Evolutionary conservation across 345 rosid species (phyloP).

Genomic region (Gossypium arboreum): DNA sequence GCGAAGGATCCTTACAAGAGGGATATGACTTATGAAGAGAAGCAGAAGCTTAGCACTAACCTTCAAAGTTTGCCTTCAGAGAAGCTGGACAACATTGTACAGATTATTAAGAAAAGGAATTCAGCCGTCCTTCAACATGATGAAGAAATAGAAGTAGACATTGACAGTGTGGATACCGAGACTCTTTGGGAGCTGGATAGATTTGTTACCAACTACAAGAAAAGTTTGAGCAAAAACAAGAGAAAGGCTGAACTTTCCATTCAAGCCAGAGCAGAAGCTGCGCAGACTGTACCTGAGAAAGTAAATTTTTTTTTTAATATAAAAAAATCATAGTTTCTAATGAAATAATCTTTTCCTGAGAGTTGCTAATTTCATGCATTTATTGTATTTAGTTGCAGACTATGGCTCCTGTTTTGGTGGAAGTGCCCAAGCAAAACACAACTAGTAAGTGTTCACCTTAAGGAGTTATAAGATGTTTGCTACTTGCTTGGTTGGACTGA

Average conservation of each 20-base stretch:
- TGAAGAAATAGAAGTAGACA: slow-evolving; percentile 68
- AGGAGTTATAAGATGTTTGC: neutral
- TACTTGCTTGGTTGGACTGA: slow-evolving; percentile 12
- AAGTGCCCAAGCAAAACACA: slow-evolving; percentile 49
- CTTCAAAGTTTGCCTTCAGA: slow-evolving; percentile 88
- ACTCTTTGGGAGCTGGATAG: slow-evolving; percentile 99
- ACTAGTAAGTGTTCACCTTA: slow-evolving; percentile 38
- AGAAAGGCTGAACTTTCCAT: slow-evolving; percentile 89
- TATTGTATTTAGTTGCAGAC: slow-evolving; percentile 37
- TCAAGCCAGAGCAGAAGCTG: slow-evolving; percentile 73
- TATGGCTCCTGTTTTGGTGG: slow-evolving; percentile 34
- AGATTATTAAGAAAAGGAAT: slow-evolving; percentile 90
- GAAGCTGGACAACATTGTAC: slow-evolving; percentile 89
- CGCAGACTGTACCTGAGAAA: slow-evolving; percentile 51
- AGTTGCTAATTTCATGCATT: neutral
- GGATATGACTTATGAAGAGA: slow-evolving; percentile 97
- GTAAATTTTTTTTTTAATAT: slow-evolving; percentile 28
- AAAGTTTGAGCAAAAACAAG: slow-evolving; percentile 93
- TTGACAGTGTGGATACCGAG: slow-evolving; percentile 60
- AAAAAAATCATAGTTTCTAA: neutral
- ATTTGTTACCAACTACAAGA: slow-evolving; percentile 90
- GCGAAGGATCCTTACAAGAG: slow-evolving; percentile 93
- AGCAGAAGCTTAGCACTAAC: slow-evolving; percentile 89
- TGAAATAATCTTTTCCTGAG: neutral
- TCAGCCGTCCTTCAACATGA: slow-evolving; percentile 71